Evolutionary conservation across 169 alveolate species (phyloP).

Genomic region (Eimeria sp.): DNA sequence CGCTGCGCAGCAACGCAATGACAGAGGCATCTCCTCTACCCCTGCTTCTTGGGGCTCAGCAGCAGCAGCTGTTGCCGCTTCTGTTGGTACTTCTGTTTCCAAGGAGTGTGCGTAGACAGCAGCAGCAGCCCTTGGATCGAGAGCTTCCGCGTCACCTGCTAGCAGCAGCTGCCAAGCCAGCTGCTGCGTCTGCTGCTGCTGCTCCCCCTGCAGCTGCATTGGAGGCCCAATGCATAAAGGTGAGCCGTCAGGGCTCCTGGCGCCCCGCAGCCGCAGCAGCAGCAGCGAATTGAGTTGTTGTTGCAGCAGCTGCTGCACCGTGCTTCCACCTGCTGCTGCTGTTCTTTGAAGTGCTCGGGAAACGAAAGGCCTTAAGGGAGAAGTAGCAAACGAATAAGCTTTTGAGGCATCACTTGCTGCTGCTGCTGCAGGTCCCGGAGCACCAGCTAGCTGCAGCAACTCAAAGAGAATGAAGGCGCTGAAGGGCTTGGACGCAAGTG

Average conservation of each 20-base stretch:
- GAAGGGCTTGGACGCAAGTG: slow-evolving; percentile 13
- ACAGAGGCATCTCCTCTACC: slow-evolving; percentile 10
- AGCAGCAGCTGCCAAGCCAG: slow-evolving; percentile 55
- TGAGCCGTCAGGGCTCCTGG: slow-evolving; percentile 28
- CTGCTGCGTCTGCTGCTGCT: slow-evolving; percentile 34
- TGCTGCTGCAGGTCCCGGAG: slow-evolving; percentile 5
- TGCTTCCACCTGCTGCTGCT: slow-evolving; percentile 40
- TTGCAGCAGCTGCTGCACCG: slow-evolving; percentile 68
- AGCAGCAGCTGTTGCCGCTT: not conserved
- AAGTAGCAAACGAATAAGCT: not conserved
- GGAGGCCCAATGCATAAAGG: slow-evolving; percentile 33
- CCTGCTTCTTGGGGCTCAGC: not conserved
- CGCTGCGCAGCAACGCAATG: not conserved
- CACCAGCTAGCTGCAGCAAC: slow-evolving; percentile 68
- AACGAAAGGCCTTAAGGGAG: slow-evolving; percentile 32
- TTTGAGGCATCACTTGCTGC: not conserved
- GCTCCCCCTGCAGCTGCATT: slow-evolving; percentile 16
- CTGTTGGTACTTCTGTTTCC: not conserved
- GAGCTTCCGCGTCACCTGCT: slow-evolving; percentile 39
- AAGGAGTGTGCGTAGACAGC: not conserved
- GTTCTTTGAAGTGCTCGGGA: slow-evolving; percentile 37
- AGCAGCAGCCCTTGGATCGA: slow-evolving; percentile 15
- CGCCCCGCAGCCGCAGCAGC: slow-evolving; percentile 49
- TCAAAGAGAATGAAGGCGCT: slow-evolving; percentile 9
- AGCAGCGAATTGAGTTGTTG: slow-evolving; percentile 39